These are phyloP conservation scores for Saccharomyces hybrid DNA, from an alignment of 1,139 yeast species.

Conservation along the genomic window DNA sequence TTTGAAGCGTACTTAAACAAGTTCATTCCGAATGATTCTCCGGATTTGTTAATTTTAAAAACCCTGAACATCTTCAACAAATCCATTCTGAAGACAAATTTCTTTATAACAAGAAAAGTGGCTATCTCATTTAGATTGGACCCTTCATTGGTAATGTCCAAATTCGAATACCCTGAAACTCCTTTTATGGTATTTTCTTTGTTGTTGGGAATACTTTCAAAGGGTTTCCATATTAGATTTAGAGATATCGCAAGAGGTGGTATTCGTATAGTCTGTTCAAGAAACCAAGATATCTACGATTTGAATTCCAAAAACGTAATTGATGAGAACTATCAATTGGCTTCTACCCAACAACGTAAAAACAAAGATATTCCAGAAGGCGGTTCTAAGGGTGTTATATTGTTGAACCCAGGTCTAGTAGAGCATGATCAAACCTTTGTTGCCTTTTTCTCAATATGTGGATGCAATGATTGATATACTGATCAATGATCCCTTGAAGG, in stretches of 20 bases:
- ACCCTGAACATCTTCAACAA: conserved; percentile 81
- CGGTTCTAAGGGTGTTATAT: conserved; percentile 94
- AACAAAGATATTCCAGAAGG: conserved; percentile 99
- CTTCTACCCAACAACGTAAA: conserved; percentile 92
- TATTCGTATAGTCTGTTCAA: conserved; percentile 86
- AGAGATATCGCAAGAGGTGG: conserved; percentile 98
- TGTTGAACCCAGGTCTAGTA: conserved; percentile 64
- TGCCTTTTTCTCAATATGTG: conserved; percentile 87
- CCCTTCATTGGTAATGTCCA: conserved; percentile 72
- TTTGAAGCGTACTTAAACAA: conserved; percentile 61
- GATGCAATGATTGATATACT: conserved; percentile 85
- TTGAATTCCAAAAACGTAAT: conserved; percentile 81
- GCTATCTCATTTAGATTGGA: conserved; percentile 88
- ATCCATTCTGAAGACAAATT: conserved; percentile 85
- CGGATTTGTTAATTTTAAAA: conserved; percentile 70
- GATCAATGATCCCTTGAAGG: conserved; percentile 73
- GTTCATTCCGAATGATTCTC: conserved; percentile 67
- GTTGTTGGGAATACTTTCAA: conserved; percentile 94
- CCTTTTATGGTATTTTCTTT: conserved; percentile 91
- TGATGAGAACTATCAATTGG: conserved; percentile 94
- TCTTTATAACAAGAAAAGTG: conserved; percentile 87
- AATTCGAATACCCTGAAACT: conserved; percentile 79
- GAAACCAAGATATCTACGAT: conserved; percentile 78
- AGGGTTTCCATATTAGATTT: conserved; percentile 95
- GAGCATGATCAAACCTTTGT: conserved; percentile 79